A percentile compares a stretch with the other conserved stretches of the same genome.
These are phyloP conservation scores for Myriosclerotinia scirpicola DNA, from an alignment of 2,329 filamentous ascomycete species.

Conservation along the genomic window DNA sequence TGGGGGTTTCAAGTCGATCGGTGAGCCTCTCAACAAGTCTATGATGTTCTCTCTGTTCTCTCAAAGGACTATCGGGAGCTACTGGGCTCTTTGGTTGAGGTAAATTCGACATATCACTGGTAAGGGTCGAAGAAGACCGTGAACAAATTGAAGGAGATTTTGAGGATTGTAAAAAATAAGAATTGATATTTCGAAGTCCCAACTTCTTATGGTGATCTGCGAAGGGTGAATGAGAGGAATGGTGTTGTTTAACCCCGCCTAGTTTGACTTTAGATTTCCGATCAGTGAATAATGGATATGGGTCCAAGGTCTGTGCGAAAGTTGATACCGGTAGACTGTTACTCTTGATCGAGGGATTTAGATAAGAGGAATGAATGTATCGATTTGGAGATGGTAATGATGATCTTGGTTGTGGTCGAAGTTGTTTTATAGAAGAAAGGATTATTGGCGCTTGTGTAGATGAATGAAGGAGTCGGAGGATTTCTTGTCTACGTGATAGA, in stretches of 20 bases:
- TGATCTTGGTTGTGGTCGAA: not conserved
- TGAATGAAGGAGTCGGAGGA: slow-evolving; percentile 3
- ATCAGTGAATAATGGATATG: slow-evolving; percentile 17
- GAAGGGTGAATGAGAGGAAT: slow-evolving; percentile 6
- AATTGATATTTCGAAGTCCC: slow-evolving; percentile 2
- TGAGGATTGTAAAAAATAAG: slow-evolving; percentile 3
- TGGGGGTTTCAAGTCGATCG: slow-evolving; percentile 76
- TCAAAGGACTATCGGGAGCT: slow-evolving; percentile 35
- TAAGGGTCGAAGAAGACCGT: not conserved
- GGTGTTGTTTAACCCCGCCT: slow-evolving; percentile 14
- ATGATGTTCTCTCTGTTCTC: slow-evolving; percentile 36
- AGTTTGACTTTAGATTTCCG: slow-evolving; percentile 14
- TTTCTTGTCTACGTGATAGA: slow-evolving; percentile 4
- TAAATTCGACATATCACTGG: slow-evolving; percentile 37
- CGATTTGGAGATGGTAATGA: not conserved
- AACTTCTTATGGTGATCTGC: slow-evolving; percentile 1
- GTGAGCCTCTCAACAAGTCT: slow-evolving; percentile 50
- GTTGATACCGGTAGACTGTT: slow-evolving; percentile 5
- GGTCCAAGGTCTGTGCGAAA: slow-evolving; percentile 22
- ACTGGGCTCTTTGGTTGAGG: slow-evolving; percentile 40
- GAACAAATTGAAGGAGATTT: not conserved
- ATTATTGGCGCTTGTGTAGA: slow-evolving; percentile 6
- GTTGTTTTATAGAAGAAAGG: not conserved
- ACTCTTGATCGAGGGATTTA: not conserved
- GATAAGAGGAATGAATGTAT: not conserved